Evolutionary conservation across 2,329 filamentous ascomycete genomes (phyloP), one percentile per base, ranked within the genome.

Genomic region (Talaromyces funiculosus): DNA sequence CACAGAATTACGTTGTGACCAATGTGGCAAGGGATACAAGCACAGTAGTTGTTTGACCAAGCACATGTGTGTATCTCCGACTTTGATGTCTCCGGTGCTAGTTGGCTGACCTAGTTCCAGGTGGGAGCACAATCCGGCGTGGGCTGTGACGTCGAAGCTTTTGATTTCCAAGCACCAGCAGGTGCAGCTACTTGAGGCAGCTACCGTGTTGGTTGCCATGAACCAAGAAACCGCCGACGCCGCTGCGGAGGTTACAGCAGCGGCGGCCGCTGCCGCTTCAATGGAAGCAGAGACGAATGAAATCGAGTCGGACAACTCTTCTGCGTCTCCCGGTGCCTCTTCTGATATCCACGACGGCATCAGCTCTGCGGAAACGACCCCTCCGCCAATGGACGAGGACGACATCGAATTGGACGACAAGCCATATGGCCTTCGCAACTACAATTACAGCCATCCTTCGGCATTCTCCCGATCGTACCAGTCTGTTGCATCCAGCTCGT

Each of bases 1-100:
- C 71, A 86, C 87, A 71, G 93, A 97, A 76, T 86, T 99, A 74
- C 91, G 90, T 78, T 99, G 94, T 81, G 91, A 96, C 75, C 93
- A 92, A 79, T 99, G 94, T 82, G 93, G 93, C 78, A 99, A 99
- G 84, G 92, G 92, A 80, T 99, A 99, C 86, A 99, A 99, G 87
- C 94, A 99, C 84, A 96, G 92, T 86, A 97, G 94, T 82, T 99
- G 94, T 86, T 86, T 99, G 83, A 95, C 90, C 76, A 99, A 97
- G 86, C 94, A 99, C 87, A 89, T 97, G 94, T 97, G 87, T 86
- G 94, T 96, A 83, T 75, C 67, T 71, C 31, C 33, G 67, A 64
- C 69, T 64, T 66, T 64, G 73, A 80, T 64, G 67, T 65, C 75
- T 80, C 78, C 80, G 77, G 74, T 70, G 68, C 45, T 40, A 38